Base-by-base conservation (phyloP, 2,329 filamentous ascomycete genomes). In the Dactylellina leptospora region DNA sequence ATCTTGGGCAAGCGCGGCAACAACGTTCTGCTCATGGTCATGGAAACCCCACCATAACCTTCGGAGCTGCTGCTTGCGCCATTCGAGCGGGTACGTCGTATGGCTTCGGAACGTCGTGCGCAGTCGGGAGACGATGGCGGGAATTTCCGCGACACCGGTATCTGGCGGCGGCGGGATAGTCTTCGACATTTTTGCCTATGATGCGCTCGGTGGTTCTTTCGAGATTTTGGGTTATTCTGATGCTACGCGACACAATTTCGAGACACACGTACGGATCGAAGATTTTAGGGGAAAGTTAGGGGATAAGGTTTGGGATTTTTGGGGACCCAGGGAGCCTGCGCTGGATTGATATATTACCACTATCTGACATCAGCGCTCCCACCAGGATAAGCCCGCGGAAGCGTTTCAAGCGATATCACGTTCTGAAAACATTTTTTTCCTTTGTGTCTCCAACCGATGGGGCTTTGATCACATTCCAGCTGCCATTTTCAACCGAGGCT, bases 11-110 rank as follows among this genome's bases (percentile, higher is more conserved):
- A 92, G 86, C 20, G 93, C 92, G 79, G 91, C 90, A 75, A 87
- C 79, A 73, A 97, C 84, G 76, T 89, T 85, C 47, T 87, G 83
- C 63, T 88, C 85, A 79, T 91, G 88, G 83, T 97, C 93, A 75
- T 87, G 87, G 75, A 97, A 80, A 5, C 86, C 92, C 95, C 95
- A 97, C 83, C 96, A 97, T 63, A 97, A 88, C 84, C 92, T 93
- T 76, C 93, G 90, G 73, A 99, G 87, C 84, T 97, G 95, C 60
- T 87, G 84, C 74, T 93, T 83, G 74, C 95, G 88, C 82, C 90
- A 97, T 77, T 91, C 85, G 72, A 97, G 79, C 60, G 91, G 85
- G 78, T 92, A 92, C 44, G 93, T 97, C 81, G 89, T 90, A 79
- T 92, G 88, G 16, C 90, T 85, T 76, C 85, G 84, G 81, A 91